Percentiles rank a stretch among this genome's conserved stretches.
These are phyloP conservation scores for Dothiorella sarmentorum DNA, from an alignment of 2,329 filamentous ascomycete genomes.

Conservation along the genomic window DNA sequence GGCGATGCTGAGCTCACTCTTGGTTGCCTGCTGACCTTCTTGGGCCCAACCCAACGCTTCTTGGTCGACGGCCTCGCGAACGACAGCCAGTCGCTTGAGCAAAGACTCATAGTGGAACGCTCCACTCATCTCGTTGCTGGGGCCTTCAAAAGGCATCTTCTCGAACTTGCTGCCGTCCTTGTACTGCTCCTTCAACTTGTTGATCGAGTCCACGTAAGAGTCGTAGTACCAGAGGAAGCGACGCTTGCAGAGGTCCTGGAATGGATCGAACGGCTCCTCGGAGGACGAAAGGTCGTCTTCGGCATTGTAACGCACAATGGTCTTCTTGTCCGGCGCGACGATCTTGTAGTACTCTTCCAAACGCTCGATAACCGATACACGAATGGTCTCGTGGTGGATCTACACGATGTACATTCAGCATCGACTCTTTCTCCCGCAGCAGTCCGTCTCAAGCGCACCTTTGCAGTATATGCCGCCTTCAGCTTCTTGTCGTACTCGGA, in stretches of 20 bases:
- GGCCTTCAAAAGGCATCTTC: slow-evolving; percentile 84
- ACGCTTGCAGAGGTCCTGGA: slow-evolving; percentile 85
- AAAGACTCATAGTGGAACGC: slow-evolving; percentile 77
- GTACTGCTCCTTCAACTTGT: slow-evolving; percentile 60
- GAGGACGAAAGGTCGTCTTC: slow-evolving; percentile 47
- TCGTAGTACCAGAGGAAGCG: slow-evolving; percentile 96
- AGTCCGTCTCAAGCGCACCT: slow-evolving; percentile 50
- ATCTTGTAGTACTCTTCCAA: slow-evolving; percentile 77
- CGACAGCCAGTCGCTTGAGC: slow-evolving; percentile 62
- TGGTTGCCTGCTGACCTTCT: slow-evolving; percentile 62
- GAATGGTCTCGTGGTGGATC: slow-evolving; percentile 87
- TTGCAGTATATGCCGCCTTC: slow-evolving; percentile 72
- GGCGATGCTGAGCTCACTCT: slow-evolving; percentile 69
- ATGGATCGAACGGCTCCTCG: slow-evolving; percentile 69
- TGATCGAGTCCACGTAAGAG: slow-evolving; percentile 71
- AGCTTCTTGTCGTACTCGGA: slow-evolving; percentile 66
- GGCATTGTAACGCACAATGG: slow-evolving; percentile 47
- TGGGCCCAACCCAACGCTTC: slow-evolving; percentile 70
- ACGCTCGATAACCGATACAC: slow-evolving; percentile 80
- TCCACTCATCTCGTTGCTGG: slow-evolving; percentile 78
- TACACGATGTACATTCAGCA: slow-evolving; percentile 39
- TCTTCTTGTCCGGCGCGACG: slow-evolving; percentile 28
- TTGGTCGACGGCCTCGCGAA: slow-evolving; percentile 67
- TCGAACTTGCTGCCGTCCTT: slow-evolving; percentile 63
- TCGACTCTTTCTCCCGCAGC: neutral